These are phyloP conservation scores for Venturia carpophila DNA, from an alignment of 2,329 filamentous ascomycete genomes.

Conservation along the genomic window DNA sequence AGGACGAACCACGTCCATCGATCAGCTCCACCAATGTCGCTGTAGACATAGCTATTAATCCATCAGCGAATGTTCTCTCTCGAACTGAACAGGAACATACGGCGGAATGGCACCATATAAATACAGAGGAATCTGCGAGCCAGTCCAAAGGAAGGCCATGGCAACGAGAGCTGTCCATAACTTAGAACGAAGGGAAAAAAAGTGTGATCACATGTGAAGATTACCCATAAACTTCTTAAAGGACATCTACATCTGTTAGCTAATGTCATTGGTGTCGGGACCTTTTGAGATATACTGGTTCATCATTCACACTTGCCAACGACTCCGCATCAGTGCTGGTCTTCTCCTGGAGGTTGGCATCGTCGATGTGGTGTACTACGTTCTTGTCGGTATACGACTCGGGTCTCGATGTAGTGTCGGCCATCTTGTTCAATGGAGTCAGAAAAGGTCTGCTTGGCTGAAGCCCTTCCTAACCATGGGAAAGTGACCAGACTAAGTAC, in stretches of 20 bases:
- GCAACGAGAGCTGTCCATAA: conserved; percentile 8
- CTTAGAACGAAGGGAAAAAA: background rate
- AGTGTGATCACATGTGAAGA: background rate
- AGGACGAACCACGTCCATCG: conserved; percentile 50
- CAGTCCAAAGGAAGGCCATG: conserved; percentile 31
- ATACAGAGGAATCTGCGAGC: conserved; percentile 51
- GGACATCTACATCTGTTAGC: conserved; percentile 15
- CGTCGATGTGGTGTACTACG: background rate
- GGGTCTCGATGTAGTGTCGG: background rate
- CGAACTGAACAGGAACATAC: background rate
- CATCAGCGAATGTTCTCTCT: conserved; percentile 23
- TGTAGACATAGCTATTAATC: conserved; percentile 43
- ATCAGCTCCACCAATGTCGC: conserved; percentile 52
- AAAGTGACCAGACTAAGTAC: background rate
- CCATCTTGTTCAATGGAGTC: background rate
- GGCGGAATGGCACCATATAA: conserved; percentile 36
- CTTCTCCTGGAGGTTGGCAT: background rate
- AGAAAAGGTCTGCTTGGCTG: background rate
- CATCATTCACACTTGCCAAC: background rate
- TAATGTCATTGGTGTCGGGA: background rate
- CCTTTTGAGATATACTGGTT: background rate
- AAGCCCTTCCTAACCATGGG: background rate
- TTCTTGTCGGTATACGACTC: background rate
- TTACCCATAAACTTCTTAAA: conserved; percentile 17
- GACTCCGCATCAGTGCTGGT: background rate